phyloP scores from a whole-genome alignment of 176 grass and related monocot species.

The Typha latifolia region DNA sequence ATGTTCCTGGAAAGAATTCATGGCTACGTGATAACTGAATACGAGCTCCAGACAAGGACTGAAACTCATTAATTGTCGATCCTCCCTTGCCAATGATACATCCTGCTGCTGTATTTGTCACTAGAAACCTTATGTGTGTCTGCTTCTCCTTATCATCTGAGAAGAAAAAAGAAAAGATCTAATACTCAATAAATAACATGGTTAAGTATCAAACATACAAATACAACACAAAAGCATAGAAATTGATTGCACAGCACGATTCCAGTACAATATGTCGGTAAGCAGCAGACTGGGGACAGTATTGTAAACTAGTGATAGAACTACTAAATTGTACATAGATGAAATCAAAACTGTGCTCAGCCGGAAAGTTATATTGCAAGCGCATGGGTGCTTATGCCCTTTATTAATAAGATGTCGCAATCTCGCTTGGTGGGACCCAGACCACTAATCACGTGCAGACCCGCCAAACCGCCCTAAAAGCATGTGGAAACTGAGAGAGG shows the following conservation, averaged over 20 bases:
- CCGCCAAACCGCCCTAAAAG: too few species aligned
- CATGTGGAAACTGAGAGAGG: too few species aligned
- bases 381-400: too few species aligned
- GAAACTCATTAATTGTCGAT: constrained; percentile 89
- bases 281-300: too few species aligned
- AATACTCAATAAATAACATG: background rate
- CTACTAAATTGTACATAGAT: too few species aligned
- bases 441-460: too few species aligned
- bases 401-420: too few species aligned
- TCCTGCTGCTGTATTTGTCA: constrained; percentile 86
- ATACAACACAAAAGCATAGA: background rate
- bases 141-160: constrained; percentile 79
- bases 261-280: too few species aligned
- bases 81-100: constrained; percentile 97
- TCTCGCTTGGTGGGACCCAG: too few species aligned
- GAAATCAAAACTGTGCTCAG: too few species aligned
- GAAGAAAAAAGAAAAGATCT: background rate
- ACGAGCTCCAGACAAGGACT: constrained; percentile 82
- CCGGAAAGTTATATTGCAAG: too few species aligned
- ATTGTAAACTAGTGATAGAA: too few species aligned
- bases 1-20: constrained; percentile 94
- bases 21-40: constrained; percentile 91
- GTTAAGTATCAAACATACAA: background rate
- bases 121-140: constrained; percentile 81
- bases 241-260: background rate